These are phyloP conservation scores for Fusarium pseudonygamai DNA, from an alignment of 2,329 filamentous ascomycete species.

Conservation along the genomic window DNA sequence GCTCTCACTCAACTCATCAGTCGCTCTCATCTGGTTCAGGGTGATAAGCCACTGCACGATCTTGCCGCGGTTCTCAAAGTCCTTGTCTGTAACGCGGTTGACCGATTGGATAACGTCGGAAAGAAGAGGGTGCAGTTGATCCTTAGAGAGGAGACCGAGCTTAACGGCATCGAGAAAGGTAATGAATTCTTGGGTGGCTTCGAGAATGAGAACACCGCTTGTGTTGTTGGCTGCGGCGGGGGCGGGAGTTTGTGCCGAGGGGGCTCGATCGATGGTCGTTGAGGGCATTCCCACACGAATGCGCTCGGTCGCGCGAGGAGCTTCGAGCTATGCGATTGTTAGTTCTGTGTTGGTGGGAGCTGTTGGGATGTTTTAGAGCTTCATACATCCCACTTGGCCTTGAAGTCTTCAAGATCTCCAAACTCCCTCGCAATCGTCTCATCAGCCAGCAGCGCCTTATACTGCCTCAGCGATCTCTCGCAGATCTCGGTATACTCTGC, in stretches of 20 bases:
- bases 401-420: conserved; percentile 89
- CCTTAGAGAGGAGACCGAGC: conserved; percentile 91
- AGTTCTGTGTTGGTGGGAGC: not conserved
- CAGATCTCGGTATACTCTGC: conserved; percentile 96
- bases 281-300: conserved; percentile 92
- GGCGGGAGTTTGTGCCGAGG: conserved; percentile 55
- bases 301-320: conserved; percentile 91
- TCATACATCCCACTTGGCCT: conserved; percentile 86
- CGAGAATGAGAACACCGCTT: conserved; percentile 76
- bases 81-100: conserved; percentile 93
- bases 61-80: conserved; percentile 95
- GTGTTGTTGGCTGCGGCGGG: conserved; percentile 58
- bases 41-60: conserved; percentile 99
- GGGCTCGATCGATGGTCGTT: conserved; percentile 72
- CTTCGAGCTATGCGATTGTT: conserved; percentile 75
- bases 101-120: conserved; percentile 97
- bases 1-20: conserved; percentile 86
- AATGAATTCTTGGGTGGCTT: conserved; percentile 98
- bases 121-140: conserved; percentile 92
- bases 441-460: conserved; percentile 91
- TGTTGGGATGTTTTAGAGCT: accelerated
- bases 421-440: conserved; percentile 92
- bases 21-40: conserved; percentile 96
- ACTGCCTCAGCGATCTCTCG: conserved; percentile 92
- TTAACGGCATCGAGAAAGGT: conserved; percentile 96